Evolutionary conservation across 768 basidiomycete genomes (phyloP), one percentile per base, ranked within the genome.

Genomic region (Trametes sanguinea): DNA sequence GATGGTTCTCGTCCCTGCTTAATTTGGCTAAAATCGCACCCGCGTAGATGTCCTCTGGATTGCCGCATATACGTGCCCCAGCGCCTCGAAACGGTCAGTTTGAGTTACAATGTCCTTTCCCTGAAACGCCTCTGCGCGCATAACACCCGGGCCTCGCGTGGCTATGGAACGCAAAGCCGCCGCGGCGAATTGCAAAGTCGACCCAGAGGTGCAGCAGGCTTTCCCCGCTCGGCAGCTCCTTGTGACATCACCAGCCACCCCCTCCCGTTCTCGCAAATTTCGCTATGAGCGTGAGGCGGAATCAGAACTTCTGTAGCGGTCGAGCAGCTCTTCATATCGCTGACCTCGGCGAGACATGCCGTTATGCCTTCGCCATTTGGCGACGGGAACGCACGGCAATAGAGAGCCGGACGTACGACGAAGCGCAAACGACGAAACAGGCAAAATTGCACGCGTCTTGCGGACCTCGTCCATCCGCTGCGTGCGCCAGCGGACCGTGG

Each of bases 301-400:
- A 64, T 60, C 62, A 64, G 57, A 64, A 64, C 62, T 27, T 54
- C 57, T 51, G 57, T 14, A 29, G 54, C 16, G 51, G 30, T 58
- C 57, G 62, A 47, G 50, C 52, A 54, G 51, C 40, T 13, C 22
- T 63, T 63, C 62, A 63, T 63, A 58, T 63, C 62, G 62, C 62
- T 58, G 51, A 54, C 45, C 62, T 63, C 62, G 62, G 62, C 56
- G 45, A 63, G 37, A 50, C 57, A 56, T 57, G 62, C 62, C 62
- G 62, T 57, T 57, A 54, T 47, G 40, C 45, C 48, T 48, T 51
- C 44, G n/a, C 44, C 43, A 27, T 58, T 27, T 37, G 45, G 57
- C 43, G 55, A 56, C 50, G 55, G 61, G 55, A 51, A 51, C 42
- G n/a, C 55, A 52, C 61, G 55, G 55, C 61, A 57, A 35, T 7